Conservation (phyloP, 352 stramenopile genomes). For the Pythium brachiatum region DNA sequence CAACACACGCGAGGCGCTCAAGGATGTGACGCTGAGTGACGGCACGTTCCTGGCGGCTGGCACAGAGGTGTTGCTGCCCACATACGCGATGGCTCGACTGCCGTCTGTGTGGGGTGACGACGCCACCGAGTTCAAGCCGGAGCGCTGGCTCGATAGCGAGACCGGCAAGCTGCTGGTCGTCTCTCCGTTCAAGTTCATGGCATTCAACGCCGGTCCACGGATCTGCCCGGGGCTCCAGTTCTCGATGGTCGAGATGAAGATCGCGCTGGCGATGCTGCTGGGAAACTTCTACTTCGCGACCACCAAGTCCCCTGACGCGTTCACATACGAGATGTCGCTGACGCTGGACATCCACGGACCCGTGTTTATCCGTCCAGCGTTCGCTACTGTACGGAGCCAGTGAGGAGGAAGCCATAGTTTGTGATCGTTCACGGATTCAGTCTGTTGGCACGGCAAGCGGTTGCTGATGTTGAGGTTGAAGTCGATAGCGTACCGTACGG, state of each 20-base stretch:
- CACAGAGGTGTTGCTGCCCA: slow-evolving; percentile 42
- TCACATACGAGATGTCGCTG: slow-evolving; percentile 15
- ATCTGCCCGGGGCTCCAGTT: slow-evolving; percentile 61
- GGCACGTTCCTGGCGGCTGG: slow-evolving; percentile 52
- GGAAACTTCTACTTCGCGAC: slow-evolving; percentile 41
- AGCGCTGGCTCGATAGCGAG: slow-evolving; percentile 58
- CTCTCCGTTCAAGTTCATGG: slow-evolving; percentile 63
- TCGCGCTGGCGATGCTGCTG: slow-evolving; percentile 45
- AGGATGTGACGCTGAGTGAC: slow-evolving; percentile 58
- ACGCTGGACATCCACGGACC: slow-evolving; percentile 14
- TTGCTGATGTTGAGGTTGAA: no score
- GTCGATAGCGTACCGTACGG: no score
- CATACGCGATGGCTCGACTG: slow-evolving; percentile 59
- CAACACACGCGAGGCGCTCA: slow-evolving; percentile 33
- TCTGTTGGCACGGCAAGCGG: not conserved
- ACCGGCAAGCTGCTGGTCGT: slow-evolving; percentile 34
- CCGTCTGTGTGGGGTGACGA: slow-evolving; percentile 60
- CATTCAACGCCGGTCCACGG: slow-evolving; percentile 61
- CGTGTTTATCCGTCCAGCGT: slow-evolving; percentile 1
- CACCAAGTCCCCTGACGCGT: slow-evolving; percentile 24
- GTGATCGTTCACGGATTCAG: not conserved
- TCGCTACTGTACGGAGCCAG: not conserved
- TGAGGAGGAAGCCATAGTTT: not conserved
- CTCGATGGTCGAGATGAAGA: slow-evolving; percentile 67
- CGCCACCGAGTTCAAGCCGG: slow-evolving; percentile 56